Evolutionary conservation across 2,329 filamentous ascomycete genomes (phyloP).

Genomic region (Fusarium abutilonis): DNA sequence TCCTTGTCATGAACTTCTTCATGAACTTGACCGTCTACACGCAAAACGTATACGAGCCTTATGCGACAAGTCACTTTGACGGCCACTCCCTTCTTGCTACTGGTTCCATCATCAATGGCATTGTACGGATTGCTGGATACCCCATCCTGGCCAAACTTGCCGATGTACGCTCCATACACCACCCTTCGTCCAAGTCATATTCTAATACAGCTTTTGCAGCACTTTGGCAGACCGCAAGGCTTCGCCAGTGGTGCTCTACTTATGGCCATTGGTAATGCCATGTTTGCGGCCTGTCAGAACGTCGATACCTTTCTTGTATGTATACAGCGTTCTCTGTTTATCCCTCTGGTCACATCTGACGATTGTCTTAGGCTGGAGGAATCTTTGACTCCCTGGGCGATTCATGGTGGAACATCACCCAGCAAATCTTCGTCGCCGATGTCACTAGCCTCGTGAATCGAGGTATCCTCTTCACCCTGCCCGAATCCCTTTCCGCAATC

Average conservation of each 20-base stretch:
- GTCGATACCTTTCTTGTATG: conserved; percentile 33
- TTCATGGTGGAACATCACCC: conserved; percentile 34
- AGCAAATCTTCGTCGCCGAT: conserved; percentile 36
- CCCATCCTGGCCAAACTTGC: conserved; percentile 33
- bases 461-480: conserved; percentile 29
- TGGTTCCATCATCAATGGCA: conserved; percentile 28
- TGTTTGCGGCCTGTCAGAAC: conserved; percentile 30
- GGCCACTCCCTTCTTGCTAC: conserved; percentile 27
- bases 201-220: neutral
- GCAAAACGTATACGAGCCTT: conserved; percentile 34
- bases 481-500: conserved; percentile 32
- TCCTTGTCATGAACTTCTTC: conserved; percentile 37
- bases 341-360: neutral
- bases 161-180: conserved; percentile 4
- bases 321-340: rapidly evolving
- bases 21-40: conserved; percentile 38
- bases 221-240: conserved; percentile 29
- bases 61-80: conserved; percentile 35
- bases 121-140: conserved; percentile 28
- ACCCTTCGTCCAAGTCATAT: rapidly evolving
- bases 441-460: conserved; percentile 33
- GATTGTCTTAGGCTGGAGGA: conserved; percentile 12
- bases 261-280: conserved; percentile 27
- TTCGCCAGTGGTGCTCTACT: conserved; percentile 23
- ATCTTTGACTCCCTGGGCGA: conserved; percentile 33